These are phyloP conservation scores for Gracilaria gracilis DNA, from an alignment of 23 red algal genomes.

Conservation along the genomic window DNA sequence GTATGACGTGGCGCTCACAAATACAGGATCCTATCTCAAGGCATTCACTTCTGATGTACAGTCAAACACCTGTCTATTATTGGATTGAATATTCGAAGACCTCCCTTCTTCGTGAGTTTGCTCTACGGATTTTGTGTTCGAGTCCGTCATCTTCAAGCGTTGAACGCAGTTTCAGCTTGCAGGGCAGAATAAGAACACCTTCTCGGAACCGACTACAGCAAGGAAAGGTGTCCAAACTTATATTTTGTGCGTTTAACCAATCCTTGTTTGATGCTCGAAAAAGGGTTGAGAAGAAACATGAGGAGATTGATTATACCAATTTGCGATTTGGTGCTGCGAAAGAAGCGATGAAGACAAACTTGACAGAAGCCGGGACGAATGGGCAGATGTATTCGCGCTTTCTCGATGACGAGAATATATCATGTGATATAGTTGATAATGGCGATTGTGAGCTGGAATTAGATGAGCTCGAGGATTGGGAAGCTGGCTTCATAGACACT, in stretches of 20 bases:
- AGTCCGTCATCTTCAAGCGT: slow-evolving; percentile 7
- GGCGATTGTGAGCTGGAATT: neutral
- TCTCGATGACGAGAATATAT: slow-evolving; percentile 13
- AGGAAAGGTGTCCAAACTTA: neutral
- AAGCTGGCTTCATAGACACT: neutral
- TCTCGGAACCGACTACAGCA: neutral
- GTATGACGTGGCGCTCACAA: slow-evolving; percentile 2
- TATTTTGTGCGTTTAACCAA: slow-evolving; percentile 20
- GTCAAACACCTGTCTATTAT: neutral
- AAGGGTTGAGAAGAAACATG: neutral
- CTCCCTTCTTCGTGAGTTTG: neutral
- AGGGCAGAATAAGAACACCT: slow-evolving; percentile 11
- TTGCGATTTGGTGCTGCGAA: too few species aligned
- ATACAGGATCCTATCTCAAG: neutral
- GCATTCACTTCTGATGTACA: neutral
- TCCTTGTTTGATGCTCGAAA: neutral
- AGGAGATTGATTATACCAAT: too few species aligned
- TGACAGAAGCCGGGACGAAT: neutral
- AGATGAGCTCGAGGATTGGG: neutral
- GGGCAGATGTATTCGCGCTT: neutral
- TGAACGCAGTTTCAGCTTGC: neutral
- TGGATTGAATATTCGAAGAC: slow-evolving; percentile 4
- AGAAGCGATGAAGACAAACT: too few species aligned
- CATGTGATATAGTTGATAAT: slow-evolving; percentile 20
- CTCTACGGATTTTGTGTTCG: neutral